Conservation (phyloP, 2,329 filamentous ascomycete genomes). For the Eutypella sp. region DNA sequence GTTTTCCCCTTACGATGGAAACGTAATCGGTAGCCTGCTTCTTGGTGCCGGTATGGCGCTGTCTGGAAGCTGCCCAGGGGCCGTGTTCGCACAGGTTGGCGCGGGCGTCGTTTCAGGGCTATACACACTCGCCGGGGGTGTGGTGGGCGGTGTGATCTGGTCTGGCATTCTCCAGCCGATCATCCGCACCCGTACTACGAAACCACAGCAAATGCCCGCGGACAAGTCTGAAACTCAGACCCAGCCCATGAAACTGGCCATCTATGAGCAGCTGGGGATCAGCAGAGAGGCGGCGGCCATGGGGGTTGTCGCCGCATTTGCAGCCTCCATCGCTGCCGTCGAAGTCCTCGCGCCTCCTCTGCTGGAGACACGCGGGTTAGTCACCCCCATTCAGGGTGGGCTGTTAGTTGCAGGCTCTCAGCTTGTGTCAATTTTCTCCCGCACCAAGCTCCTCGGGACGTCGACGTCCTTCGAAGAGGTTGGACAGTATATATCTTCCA, state of each 20-base stretch:
- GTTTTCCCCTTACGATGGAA: slow-evolving; percentile 55
- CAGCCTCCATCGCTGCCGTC: slow-evolving; percentile 36
- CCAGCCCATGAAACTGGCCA: slow-evolving; percentile 31
- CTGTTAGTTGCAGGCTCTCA: slow-evolving; percentile 55
- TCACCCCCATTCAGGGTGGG: slow-evolving; percentile 50
- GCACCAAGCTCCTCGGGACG: slow-evolving; percentile 53
- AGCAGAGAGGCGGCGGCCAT: neutral
- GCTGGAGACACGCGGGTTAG: slow-evolving; percentile 28
- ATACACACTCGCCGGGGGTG: slow-evolving; percentile 48
- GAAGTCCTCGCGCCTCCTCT: slow-evolving; percentile 23
- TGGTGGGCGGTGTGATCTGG: slow-evolving; percentile 52
- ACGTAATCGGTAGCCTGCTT: slow-evolving; percentile 57
- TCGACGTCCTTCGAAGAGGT: slow-evolving; percentile 58
- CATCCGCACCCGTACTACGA: slow-evolving; percentile 24
- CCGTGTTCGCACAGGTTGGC: slow-evolving; percentile 56
- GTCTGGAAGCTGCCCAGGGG: slow-evolving; percentile 61
- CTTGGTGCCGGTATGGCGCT: slow-evolving; percentile 63
- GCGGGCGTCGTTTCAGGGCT: slow-evolving; percentile 46
- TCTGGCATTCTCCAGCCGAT: slow-evolving; percentile 36
- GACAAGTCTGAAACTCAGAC: slow-evolving; percentile 10
- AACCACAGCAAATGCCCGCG: slow-evolving; percentile 2
- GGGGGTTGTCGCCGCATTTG: slow-evolving; percentile 24
- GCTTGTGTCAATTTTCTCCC: slow-evolving; percentile 47
- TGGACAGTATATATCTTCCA: slow-evolving; percentile 51
- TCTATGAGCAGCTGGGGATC: neutral